A percentile compares a stretch with the other conserved stretches of the same genome.
These are phyloP conservation scores for Globisporangium emineosum DNA, from an alignment of 352 stramenopile genomes.

Conservation along the genomic window DNA sequence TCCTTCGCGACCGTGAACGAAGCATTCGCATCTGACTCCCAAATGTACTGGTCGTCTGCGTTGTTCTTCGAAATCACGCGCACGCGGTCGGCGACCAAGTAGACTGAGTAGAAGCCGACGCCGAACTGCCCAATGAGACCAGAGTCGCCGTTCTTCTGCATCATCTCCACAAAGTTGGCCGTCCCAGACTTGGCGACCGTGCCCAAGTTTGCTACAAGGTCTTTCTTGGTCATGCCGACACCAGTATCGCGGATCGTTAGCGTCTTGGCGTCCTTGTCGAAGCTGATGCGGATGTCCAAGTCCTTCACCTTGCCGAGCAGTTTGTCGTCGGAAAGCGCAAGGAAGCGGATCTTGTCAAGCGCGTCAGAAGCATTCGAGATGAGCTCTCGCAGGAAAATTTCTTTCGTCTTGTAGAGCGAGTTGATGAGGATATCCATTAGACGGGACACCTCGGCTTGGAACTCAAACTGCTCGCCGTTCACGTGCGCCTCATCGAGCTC, in stretches of 20 bases:
- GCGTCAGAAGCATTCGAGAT: slow-evolving; percentile 99
- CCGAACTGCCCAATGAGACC: slow-evolving; percentile 99
- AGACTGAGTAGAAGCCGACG: slow-evolving; percentile 99
- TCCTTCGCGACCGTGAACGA: slow-evolving; percentile 97
- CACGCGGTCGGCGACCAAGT: slow-evolving; percentile 95
- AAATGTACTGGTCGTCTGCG: slow-evolving; percentile 97
- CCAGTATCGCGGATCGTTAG: slow-evolving; percentile 98
- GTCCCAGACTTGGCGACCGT: slow-evolving; percentile 99
- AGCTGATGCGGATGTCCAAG: slow-evolving; percentile 97
- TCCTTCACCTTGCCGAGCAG: slow-evolving; percentile 89
- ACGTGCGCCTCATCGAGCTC: slow-evolving; percentile 38
- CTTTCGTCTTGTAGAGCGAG: slow-evolving; percentile 89
- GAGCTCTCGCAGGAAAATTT: slow-evolving; percentile 98
- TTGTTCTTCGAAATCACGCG: slow-evolving; percentile 97
- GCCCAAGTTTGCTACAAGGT: slow-evolving; percentile 96
- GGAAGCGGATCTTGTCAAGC: slow-evolving; percentile 99
- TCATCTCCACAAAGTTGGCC: slow-evolving; percentile 97
- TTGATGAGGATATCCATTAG: slow-evolving; percentile 91
- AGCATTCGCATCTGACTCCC: slow-evolving; percentile 96
- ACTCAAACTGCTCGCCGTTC: slow-evolving; percentile 86
- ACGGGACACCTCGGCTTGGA: slow-evolving; percentile 96
- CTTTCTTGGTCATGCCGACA: slow-evolving; percentile 98
- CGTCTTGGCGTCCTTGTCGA: slow-evolving; percentile 94
- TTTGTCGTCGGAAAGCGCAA: slow-evolving; percentile 90
- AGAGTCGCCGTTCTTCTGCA: slow-evolving; percentile 90